Evolutionary conservation across 116 monocot genomes (phyloP).

Genomic region (Zostera marina): DNA sequence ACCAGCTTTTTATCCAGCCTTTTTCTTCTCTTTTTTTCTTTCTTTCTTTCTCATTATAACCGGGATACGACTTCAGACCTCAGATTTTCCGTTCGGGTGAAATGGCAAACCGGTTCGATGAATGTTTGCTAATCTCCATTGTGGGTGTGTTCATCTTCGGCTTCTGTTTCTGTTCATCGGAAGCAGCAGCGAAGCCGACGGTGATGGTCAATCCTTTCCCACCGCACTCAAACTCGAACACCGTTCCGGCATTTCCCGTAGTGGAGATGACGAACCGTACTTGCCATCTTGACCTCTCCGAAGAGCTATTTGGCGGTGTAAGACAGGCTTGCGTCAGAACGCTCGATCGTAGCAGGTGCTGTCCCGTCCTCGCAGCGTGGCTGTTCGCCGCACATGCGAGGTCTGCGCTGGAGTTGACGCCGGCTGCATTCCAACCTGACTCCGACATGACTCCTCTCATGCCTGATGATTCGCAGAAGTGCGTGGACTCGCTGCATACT

Average conservation of each 20-base stretch:
- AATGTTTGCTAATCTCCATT: too few species aligned
- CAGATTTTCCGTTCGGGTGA: too few species aligned
- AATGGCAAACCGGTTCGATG: too few species aligned
- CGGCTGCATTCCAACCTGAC: not conserved
- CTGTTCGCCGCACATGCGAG: slow-evolving; percentile 48
- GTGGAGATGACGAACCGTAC: slow-evolving; percentile 26
- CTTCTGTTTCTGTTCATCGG: too few species aligned
- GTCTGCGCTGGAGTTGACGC: slow-evolving; percentile 18
- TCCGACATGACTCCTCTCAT: not conserved
- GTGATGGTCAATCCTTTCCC: too few species aligned
- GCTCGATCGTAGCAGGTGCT: slow-evolving; percentile 27
- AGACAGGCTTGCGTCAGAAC: slow-evolving; percentile 25
- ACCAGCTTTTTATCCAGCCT: too few species aligned
- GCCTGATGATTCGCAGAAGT: slow-evolving; percentile 71
- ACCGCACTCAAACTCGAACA: not conserved
- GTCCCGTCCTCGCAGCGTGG: slow-evolving; percentile 52
- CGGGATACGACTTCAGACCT: too few species aligned
- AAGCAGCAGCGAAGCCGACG: too few species aligned
- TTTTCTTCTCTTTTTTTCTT: too few species aligned
- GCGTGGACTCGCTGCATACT: slow-evolving; percentile 31
- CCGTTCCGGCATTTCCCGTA: slow-evolving; percentile 78
- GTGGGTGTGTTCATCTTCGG: too few species aligned
- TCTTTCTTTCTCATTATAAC: too few species aligned
- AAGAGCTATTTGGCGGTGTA: slow-evolving; percentile 24
- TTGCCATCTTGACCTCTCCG: slow-evolving; percentile 46